Percentiles rank a stretch among this genome's conserved stretches.
phyloP scores from a whole-genome alignment of 2,329 filamentous ascomycete genomes.

The Epichloe hybrida region DNA sequence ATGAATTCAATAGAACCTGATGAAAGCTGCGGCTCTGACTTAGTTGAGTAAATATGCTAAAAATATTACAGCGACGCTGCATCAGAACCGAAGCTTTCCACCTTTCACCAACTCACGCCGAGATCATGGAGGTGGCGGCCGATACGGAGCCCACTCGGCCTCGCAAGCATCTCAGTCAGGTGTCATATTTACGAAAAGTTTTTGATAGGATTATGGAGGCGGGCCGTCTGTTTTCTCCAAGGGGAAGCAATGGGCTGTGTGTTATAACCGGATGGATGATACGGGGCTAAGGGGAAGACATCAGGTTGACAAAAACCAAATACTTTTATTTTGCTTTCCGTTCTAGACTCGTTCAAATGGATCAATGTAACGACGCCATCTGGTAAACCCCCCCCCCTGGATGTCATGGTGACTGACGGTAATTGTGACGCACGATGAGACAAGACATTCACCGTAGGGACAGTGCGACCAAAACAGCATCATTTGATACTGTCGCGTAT shows the following conservation, averaged over 20 bases:
- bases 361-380: conserved; percentile 1
- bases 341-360: conserved; percentile 19
- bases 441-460: background rate
- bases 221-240: conserved; percentile 34
- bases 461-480: background rate
- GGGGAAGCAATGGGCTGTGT: conserved; percentile 34
- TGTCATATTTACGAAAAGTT: conserved; percentile 45
- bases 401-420: background rate
- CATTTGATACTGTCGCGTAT: background rate
- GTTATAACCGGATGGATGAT: conserved; percentile 36
- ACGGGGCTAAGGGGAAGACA: conserved; percentile 35
- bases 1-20: background rate
- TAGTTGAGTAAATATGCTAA: background rate
- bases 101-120: conserved; percentile 24
- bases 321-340: conserved; percentile 29
- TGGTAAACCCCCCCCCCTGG: background rate
- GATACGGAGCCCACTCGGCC: conserved; percentile 29
- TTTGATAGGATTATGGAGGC: conserved; percentile 40
- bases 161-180: conserved; percentile 35
- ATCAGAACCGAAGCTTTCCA: conserved; percentile 20
- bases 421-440: background rate
- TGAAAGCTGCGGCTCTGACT: background rate
- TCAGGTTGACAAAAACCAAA: conserved; percentile 45
- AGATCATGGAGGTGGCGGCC: conserved; percentile 31
- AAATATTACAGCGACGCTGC: conserved; percentile 13